These are phyloP conservation scores for Botrytis paeoniae DNA, from an alignment of 2,329 filamentous ascomycete species.

Conservation along the genomic window DNA sequence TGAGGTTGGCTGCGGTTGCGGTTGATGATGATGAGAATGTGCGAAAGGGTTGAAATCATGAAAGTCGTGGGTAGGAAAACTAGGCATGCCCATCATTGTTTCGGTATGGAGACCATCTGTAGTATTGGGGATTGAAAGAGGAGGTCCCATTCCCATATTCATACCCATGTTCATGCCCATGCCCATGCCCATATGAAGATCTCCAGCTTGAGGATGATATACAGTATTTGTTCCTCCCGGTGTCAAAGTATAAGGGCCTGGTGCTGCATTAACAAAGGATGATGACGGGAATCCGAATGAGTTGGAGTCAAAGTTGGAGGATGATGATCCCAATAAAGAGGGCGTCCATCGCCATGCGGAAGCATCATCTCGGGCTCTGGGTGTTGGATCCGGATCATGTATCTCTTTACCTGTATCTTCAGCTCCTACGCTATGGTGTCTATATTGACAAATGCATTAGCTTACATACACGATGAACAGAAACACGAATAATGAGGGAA, in stretches of 20 bases:
- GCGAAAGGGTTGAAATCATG: constrained; percentile 70
- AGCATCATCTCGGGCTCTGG: constrained; percentile 72
- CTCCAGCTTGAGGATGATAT: constrained; percentile 79
- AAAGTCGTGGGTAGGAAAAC: constrained; percentile 59
- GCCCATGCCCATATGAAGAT: constrained; percentile 78
- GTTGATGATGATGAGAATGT: constrained; percentile 49
- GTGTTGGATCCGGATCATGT: constrained; percentile 81
- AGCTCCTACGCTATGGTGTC: constrained; percentile 34
- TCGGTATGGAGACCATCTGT: constrained; percentile 61
- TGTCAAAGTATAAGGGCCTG: constrained; percentile 85
- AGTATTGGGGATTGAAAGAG: constrained; percentile 73
- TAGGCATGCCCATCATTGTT: constrained; percentile 61
- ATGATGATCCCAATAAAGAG: constrained; percentile 68
- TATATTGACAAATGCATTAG: constrained; percentile 20
- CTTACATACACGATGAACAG: neutral
- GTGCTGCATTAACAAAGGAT: constrained; percentile 73
- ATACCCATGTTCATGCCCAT: constrained; percentile 58
- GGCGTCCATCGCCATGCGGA: constrained; percentile 88
- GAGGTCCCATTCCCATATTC: constrained; percentile 55
- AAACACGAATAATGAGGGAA: neutral
- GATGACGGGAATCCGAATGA: constrained; percentile 73
- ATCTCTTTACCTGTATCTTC: constrained; percentile 43
- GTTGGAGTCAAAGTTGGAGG: constrained; percentile 82
- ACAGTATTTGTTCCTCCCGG: constrained; percentile 76
- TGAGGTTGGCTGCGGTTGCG: constrained; percentile 47